Conservation (phyloP, 2,329 filamentous ascomycete species). For the Fusarium zealandicum region DNA sequence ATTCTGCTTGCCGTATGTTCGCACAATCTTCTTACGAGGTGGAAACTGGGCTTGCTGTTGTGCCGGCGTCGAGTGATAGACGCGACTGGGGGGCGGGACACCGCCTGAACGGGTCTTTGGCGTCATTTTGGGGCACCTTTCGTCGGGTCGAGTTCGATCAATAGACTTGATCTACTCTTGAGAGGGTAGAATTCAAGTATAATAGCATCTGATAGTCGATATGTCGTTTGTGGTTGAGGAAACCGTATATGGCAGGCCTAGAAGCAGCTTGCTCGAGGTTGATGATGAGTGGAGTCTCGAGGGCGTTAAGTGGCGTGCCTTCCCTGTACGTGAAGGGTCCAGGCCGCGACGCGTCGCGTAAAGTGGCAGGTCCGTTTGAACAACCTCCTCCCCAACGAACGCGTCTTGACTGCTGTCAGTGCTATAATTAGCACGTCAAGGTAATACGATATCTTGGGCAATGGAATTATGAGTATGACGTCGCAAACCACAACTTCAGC, state of each 20-base stretch:
- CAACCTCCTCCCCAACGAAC: not conserved
- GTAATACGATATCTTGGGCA: no score
- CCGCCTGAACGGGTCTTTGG: constrained; percentile 50
- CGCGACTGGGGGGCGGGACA: constrained; percentile 46
- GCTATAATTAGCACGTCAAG: constrained; percentile 21
- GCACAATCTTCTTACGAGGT: constrained; percentile 44
- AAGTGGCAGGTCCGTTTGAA: constrained; percentile 7
- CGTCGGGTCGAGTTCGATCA: not conserved
- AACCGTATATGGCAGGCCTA: not conserved
- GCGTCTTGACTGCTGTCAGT: not conserved
- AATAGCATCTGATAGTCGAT: constrained; percentile 1
- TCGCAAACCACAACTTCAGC: not conserved
- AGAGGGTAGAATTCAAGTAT: not conserved
- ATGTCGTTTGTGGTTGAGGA: constrained; percentile 10
- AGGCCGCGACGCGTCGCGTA: constrained; percentile 38
- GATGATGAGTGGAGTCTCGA: constrained; percentile 30
- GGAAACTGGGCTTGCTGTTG: constrained; percentile 52
- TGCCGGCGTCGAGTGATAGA: constrained; percentile 49
- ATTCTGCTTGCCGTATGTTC: constrained; percentile 46
- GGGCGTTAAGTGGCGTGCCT: constrained; percentile 33
- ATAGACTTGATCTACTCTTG: not conserved
- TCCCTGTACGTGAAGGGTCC: constrained; percentile 1
- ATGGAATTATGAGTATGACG: not conserved
- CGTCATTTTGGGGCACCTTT: constrained; percentile 41
- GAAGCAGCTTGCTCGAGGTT: constrained; percentile 13